A percentile compares a stretch with the other conserved stretches of the same genome.
These are phyloP conservation scores for Tulasnella sp. DNA, from an alignment of 768 basidiomycete species.

Conservation along the genomic window DNA sequence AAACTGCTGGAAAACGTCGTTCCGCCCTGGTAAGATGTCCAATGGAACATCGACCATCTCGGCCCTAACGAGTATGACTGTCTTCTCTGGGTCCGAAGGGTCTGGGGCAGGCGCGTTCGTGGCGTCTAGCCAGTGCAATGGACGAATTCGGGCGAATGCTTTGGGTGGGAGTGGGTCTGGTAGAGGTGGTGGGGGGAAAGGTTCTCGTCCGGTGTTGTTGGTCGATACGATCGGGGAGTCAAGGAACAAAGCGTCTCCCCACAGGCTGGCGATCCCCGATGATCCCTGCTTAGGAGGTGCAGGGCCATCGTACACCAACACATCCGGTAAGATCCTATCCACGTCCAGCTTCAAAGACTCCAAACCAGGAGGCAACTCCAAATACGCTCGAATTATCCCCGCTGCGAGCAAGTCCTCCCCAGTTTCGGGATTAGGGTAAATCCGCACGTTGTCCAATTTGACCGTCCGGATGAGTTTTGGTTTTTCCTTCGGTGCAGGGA, in stretches of 20 bases:
- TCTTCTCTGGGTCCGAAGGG: constrained; percentile 31
- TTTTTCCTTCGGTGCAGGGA: constrained; percentile 57
- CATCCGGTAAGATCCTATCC: constrained; percentile 57
- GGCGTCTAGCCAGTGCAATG: constrained; percentile 57
- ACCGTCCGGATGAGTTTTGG: constrained; percentile 64
- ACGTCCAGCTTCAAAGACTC: constrained; percentile 44
- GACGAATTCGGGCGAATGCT: constrained; percentile 70
- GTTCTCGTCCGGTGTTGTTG: constrained; percentile 3
- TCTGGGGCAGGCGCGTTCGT: constrained; percentile 28
- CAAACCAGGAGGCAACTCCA: constrained; percentile 65
- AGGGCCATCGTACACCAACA: constrained; percentile 69
- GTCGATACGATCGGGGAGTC: not conserved
- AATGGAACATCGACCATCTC: constrained; percentile 66
- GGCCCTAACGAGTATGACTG: constrained; percentile 51
- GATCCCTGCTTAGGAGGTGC: constrained; percentile 27
- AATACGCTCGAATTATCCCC: constrained; percentile 55
- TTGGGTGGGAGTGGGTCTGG: constrained; percentile 60
- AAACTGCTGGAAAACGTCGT: constrained; percentile 67
- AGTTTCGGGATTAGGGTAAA: constrained; percentile 38
- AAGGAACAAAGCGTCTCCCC: not conserved
- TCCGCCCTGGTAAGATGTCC: constrained; percentile 67
- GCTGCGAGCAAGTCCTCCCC: constrained; percentile 48
- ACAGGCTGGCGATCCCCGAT: not conserved
- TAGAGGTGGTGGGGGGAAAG: constrained; percentile 43
- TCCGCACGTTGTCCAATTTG: constrained; percentile 67